These are phyloP conservation scores for Tolypocladium pustulatum DNA, from an alignment of 2,329 filamentous ascomycete genomes.

Conservation along the genomic window DNA sequence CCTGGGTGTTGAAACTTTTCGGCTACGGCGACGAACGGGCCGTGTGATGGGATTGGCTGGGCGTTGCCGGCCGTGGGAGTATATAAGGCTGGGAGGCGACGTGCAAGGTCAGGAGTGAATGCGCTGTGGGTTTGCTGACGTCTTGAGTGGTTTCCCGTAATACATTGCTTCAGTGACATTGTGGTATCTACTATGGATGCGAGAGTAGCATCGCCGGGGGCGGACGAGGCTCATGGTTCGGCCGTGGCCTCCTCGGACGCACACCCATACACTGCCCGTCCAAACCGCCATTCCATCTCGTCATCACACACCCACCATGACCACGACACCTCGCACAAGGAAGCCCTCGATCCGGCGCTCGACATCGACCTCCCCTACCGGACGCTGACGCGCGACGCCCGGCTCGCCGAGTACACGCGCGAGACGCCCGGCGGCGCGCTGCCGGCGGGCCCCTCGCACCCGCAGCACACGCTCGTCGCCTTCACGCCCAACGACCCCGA, in stretches of 20 bases:
- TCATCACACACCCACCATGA: background rate
- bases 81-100: background rate
- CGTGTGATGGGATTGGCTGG: background rate
- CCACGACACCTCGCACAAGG: conserved; percentile 15
- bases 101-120: background rate
- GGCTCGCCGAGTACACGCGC: conserved; percentile 56
- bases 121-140: background rate
- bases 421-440: conserved; percentile 55
- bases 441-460: conserved; percentile 21
- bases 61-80: background rate
- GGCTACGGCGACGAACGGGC: background rate
- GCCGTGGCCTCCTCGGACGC: background rate
- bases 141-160: background rate
- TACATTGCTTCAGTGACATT: background rate
- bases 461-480: conserved; percentile 33
- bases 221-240: background rate
- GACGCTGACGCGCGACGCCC: conserved; percentile 47
- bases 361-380: conserved; percentile 54
- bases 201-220: background rate
- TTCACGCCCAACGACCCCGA: conserved; percentile 63
- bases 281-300: background rate
- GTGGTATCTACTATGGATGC: background rate
- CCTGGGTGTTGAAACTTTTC: background rate
- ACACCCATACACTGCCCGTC: background rate
- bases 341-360: conserved; percentile 26